A percentile compares a stretch with the other conserved stretches of the same genome.
Conservation (phyloP, 2,329 filamentous ascomycete species). For the Fusarium transvaalense region DNA sequence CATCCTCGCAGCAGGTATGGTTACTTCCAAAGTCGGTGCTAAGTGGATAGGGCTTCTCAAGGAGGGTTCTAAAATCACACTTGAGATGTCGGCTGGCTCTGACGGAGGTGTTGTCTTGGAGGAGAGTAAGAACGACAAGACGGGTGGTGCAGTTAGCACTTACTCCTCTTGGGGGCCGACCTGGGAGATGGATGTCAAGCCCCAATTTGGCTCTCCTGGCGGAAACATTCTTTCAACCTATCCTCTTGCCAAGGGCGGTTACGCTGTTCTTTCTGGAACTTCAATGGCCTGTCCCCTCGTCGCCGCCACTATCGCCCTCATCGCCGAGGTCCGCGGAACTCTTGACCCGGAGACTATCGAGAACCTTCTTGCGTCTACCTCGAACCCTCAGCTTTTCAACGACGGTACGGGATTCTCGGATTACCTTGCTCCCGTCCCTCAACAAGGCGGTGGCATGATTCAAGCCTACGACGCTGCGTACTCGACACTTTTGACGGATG, state of each 20-base stretch:
- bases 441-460: constrained; percentile 71
- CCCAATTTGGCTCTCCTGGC: constrained; percentile 66
- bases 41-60: constrained; percentile 31
- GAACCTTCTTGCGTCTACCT: constrained; percentile 62
- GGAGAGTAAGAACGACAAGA: constrained; percentile 55
- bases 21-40: constrained; percentile 11
- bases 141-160: constrained; percentile 64
- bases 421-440: constrained; percentile 66
- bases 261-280: constrained; percentile 66
- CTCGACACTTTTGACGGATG: constrained; percentile 64
- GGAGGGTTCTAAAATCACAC: constrained; percentile 56
- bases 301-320: constrained; percentile 66
- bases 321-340: constrained; percentile 65
- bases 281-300: constrained; percentile 71
- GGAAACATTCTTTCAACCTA: constrained; percentile 71
- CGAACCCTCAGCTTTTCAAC: constrained; percentile 64
- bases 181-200: constrained; percentile 68
- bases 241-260: constrained; percentile 60
- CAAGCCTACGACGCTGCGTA: constrained; percentile 71
- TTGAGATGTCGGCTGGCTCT: constrained; percentile 58
- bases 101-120: constrained; percentile 49
- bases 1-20: constrained; percentile 23
- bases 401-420: constrained; percentile 53
- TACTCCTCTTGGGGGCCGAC: constrained; percentile 72
- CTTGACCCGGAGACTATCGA: constrained; percentile 63